Evolutionary conservation across 1,139 yeast species (phyloP).

Genomic region (Scheffersomyces parashehatae): DNA sequence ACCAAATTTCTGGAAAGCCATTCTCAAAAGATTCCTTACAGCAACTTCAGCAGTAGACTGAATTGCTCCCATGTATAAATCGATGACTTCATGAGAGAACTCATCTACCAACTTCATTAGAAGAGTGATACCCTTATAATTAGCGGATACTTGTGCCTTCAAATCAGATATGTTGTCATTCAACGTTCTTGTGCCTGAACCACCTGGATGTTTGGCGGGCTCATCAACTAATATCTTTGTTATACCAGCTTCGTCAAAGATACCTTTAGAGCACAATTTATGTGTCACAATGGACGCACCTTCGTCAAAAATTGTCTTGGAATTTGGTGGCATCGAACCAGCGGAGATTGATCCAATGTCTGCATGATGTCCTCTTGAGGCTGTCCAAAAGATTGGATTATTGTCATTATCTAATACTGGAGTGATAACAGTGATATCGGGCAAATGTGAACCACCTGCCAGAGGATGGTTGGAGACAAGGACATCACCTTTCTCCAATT

Average conservation of each 20-base stretch:
- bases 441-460: conserved; percentile 81
- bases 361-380: conserved; percentile 50
- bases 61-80: conserved; percentile 44
- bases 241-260: conserved; percentile 43
- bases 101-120: conserved; percentile 32
- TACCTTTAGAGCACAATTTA: conserved; percentile 37
- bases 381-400: conserved; percentile 45
- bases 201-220: conserved; percentile 49
- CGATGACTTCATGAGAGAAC: conserved; percentile 34
- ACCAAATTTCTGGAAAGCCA: conserved; percentile 37
- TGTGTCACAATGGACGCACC: conserved; percentile 46
- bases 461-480: conserved; percentile 77
- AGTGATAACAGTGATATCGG: conserved; percentile 81
- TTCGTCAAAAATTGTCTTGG: conserved; percentile 45
- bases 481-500: conserved; percentile 68
- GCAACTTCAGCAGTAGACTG: conserved; percentile 45
- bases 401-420: conserved; percentile 43
- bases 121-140: conserved; percentile 41
- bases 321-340: conserved; percentile 50
- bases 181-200: conserved; percentile 45
- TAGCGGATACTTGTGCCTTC: conserved; percentile 47
- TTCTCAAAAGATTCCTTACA: conserved; percentile 37
- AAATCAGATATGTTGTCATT: conserved; percentile 44
- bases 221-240: conserved; percentile 38
- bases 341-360: conserved; percentile 49